phyloP scores from a whole-genome alignment of 2,329 filamentous ascomycete species.

The Diaporthe ilicicola region DNA sequence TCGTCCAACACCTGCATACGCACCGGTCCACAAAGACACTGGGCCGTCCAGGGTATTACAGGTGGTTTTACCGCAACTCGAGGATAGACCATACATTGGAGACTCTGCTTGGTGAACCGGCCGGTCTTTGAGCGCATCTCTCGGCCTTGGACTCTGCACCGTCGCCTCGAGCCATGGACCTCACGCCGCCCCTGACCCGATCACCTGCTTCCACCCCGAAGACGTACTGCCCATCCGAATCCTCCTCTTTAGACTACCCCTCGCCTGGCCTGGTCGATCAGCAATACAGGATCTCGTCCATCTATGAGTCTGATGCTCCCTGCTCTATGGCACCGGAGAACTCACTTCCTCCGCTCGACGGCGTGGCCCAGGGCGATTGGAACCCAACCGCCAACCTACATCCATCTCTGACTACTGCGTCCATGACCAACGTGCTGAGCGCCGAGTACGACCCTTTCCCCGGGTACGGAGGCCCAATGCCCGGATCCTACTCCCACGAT shows the following conservation, averaged over 20 bases:
- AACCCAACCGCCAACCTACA: constrained; percentile 50
- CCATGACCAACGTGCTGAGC: constrained; percentile 55
- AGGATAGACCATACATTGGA: neutral
- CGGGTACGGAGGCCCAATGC: constrained; percentile 53
- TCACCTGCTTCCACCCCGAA: constrained; percentile 53
- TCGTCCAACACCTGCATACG: neutral
- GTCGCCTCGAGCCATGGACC: constrained; percentile 51
- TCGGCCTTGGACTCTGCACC: neutral
- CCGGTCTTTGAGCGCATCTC: neutral
- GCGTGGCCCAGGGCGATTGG: constrained; percentile 56
- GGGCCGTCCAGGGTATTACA: neutral
- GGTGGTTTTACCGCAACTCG: neutral
- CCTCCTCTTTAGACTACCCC: constrained; percentile 54
- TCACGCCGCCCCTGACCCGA: constrained; percentile 57
- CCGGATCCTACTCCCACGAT: constrained; percentile 48
- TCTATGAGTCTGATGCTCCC: constrained; percentile 49
- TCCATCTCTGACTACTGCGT: constrained; percentile 49
- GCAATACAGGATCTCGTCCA: constrained; percentile 52
- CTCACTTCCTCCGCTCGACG: constrained; percentile 47
- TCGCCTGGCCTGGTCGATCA: constrained; percentile 53
- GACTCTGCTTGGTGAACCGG: neutral
- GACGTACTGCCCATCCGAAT: constrained; percentile 54
- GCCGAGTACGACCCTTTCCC: constrained; percentile 62
- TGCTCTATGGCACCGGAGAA: constrained; percentile 47
- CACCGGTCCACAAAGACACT: neutral